Percentiles rank a stretch among this genome's conserved stretches.
phyloP scores from a whole-genome alignment of 352 stramenopile genomes.

The Phytophthora melonis region DNA sequence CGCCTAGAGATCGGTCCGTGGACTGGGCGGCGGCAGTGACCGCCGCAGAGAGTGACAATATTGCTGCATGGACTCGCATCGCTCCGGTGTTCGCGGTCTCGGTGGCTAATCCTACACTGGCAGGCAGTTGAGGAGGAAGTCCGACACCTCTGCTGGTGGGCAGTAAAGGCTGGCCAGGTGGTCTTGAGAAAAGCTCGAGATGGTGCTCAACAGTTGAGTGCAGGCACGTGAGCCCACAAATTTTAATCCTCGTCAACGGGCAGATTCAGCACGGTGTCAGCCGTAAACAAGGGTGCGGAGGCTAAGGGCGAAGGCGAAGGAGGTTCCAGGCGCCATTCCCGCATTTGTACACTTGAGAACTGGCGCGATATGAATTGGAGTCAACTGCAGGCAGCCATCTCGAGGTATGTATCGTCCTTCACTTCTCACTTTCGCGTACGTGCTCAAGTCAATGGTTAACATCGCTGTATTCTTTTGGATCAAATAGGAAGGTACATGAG shows the following conservation, averaged over 20 bases:
- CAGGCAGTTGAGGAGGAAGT: conserved; percentile 5
- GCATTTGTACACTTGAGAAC: too few relatives aligned
- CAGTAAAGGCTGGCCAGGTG: conserved; percentile 32
- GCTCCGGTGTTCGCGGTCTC: background rate
- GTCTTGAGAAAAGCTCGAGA: conserved; percentile 23
- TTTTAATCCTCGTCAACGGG: background rate
- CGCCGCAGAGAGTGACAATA: conserved; percentile 18
- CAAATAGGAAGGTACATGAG: conserved; percentile 25
- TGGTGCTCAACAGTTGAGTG: background rate
- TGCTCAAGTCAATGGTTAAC: conserved; percentile 9
- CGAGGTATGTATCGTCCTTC: too few relatives aligned
- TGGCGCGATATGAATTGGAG: too few relatives aligned
- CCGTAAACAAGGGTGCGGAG: background rate
- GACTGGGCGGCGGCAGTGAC: conserved; percentile 13
- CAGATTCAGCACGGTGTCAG: background rate
- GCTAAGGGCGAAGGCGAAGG: background rate
- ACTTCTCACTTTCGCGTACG: too few relatives aligned
- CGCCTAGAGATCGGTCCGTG: conserved; percentile 51
- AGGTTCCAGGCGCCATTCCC: background rate
- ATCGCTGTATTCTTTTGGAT: conserved; percentile 23
- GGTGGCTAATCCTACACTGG: conserved; percentile 6
- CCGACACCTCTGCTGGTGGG: conserved; percentile 9
- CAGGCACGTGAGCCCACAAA: background rate
- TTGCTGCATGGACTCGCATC: conserved; percentile 22
- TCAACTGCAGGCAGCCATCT: too few relatives aligned